Conservation (phyloP, 768 basidiomycete species). For the Russula sp. region DNA sequence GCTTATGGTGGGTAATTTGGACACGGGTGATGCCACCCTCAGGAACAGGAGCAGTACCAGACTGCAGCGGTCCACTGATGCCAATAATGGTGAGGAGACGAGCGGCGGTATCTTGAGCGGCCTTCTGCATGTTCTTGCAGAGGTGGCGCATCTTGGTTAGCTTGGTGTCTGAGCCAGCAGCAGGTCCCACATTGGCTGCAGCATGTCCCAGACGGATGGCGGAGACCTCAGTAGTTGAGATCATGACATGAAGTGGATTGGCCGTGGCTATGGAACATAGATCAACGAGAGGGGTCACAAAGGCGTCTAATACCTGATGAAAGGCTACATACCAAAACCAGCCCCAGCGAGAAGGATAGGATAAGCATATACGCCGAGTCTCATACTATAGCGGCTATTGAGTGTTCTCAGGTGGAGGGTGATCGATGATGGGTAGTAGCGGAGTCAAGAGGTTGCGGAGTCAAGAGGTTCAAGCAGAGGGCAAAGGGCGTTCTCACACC, state of each 20-base stretch:
- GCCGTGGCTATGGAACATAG: conserved; percentile 7
- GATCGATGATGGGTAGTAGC: neutral
- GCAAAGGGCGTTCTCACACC: neutral
- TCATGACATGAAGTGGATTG: conserved; percentile 6
- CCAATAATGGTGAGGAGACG: conserved; percentile 16
- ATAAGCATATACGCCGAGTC: neutral
- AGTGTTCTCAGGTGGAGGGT: neutral
- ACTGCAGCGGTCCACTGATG: neutral
- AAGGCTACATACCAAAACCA: conserved; percentile 13
- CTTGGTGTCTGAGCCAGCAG: neutral
- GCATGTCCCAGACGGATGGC: conserved; percentile 17
- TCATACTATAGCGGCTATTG: neutral
- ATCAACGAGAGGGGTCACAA: neutral
- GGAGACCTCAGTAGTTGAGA: conserved; percentile 10
- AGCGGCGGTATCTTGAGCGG: conserved; percentile 2
- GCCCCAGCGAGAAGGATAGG: conserved; percentile 3
- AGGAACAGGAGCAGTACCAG: neutral
- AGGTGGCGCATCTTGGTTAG: conserved; percentile 17
- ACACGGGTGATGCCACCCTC: conserved; percentile 1
- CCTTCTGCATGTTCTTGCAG: conserved; percentile 19
- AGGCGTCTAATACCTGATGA: neutral
- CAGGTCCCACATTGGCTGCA: neutral
- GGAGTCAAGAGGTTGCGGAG: too few species aligned
- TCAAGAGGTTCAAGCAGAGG: neutral
- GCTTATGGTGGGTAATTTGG: conserved; percentile 1